phyloP scores from a whole-genome alignment of 2,329 filamentous ascomycete species.

The Nemania sp. region DNA sequence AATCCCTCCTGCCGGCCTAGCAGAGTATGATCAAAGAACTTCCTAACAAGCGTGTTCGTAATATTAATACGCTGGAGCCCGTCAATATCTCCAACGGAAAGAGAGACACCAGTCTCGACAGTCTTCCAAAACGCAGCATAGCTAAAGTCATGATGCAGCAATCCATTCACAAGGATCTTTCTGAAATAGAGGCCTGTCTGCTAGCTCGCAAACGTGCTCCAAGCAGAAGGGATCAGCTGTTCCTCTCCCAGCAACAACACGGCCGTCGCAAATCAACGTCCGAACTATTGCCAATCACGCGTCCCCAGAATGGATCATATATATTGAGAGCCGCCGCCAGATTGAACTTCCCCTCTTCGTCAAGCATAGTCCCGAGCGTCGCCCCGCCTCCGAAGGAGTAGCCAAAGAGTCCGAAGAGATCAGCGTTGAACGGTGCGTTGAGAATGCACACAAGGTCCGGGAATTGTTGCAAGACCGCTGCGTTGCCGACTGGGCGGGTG shows the following conservation, averaged over 20 bases:
- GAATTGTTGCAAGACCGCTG: neutral
- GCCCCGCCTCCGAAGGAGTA: neutral
- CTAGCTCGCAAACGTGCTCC: neutral
- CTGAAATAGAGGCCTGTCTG: neutral
- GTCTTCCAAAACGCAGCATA: neutral
- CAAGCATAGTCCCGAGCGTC: conserved; percentile 1
- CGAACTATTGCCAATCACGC: neutral
- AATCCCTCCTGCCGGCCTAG: neutral
- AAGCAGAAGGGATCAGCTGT: neutral
- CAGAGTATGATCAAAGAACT: neutral
- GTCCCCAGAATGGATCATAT: neutral
- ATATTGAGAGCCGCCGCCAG: neutral
- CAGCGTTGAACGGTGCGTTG: neutral
- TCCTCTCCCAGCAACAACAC: neutral
- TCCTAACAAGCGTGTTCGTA: neutral
- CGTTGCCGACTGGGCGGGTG: neutral
- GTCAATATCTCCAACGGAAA: neutral
- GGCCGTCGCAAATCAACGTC: neutral
- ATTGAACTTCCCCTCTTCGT: neutral
- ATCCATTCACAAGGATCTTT: neutral
- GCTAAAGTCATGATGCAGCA: neutral
- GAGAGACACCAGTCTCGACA: neutral
- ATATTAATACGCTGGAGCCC: neutral
- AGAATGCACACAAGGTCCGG: neutral
- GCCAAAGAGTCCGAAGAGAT: neutral